Evolutionary conservation across 2,329 filamentous ascomycete genomes (phyloP).

Genomic region (Ophiostoma sp.): DNA sequence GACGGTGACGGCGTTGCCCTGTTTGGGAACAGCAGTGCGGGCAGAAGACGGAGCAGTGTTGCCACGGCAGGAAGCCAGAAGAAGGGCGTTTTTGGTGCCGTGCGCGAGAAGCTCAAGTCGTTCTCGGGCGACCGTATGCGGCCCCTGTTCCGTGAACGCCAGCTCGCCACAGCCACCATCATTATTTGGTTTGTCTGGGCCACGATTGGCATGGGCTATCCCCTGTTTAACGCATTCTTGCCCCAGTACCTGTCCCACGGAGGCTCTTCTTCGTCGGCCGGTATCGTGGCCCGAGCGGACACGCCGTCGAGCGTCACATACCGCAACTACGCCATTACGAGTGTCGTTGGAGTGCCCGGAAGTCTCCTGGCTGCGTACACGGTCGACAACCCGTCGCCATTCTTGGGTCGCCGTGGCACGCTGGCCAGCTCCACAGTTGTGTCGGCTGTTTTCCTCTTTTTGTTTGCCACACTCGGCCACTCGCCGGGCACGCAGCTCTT

Average conservation of each 20-base stretch:
- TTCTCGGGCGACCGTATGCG: constrained; percentile 63
- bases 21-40: constrained; percentile 19
- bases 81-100: constrained; percentile 31
- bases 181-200: constrained; percentile 76
- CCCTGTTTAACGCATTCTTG: constrained; percentile 85
- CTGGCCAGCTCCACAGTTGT: constrained; percentile 62
- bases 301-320: constrained; percentile 51
- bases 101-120: constrained; percentile 55
- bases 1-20: constrained; percentile 11
- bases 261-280: constrained; percentile 31
- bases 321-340: constrained; percentile 77
- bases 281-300: constrained; percentile 31
- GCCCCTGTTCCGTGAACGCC: constrained; percentile 56
- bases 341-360: constrained; percentile 69
- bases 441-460: constrained; percentile 63
- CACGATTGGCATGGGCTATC: constrained; percentile 79
- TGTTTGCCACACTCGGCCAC: constrained; percentile 57
- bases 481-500: constrained; percentile 54
- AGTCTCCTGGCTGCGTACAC: constrained; percentile 68
- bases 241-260: constrained; percentile 72
- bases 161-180: constrained; percentile 46
- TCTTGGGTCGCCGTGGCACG: constrained; percentile 64
- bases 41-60: background rate
- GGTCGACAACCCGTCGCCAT: constrained; percentile 58
- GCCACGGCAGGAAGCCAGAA: background rate